Evolutionary conservation across 164 flowering plant genomes (phyloP), one percentile per base, ranked within the genome.

Genomic region (Sedum album): DNA sequence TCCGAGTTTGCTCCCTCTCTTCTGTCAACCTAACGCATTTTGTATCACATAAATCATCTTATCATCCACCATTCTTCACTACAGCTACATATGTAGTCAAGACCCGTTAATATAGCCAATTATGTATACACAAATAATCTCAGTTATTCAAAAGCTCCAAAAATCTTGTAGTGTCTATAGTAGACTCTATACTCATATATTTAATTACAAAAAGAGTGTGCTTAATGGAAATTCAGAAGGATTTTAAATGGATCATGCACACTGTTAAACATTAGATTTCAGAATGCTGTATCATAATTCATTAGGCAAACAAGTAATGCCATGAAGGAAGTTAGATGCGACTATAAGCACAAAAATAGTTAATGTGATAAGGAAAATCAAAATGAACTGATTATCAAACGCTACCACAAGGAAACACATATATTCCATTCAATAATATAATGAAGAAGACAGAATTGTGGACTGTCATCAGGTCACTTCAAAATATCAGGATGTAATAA

Each of bases 1-100:
- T 53, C 60, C 8, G 60, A 53, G 62, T 57, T 23, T 76, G 96
- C 93, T 90, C 90, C 73, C 93, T 90, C 86, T 90, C 96, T 90
- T 85, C 96, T 90, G 96, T 90, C 96, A 88, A 71, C 33, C 39
- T 35, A 36, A 38, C 6, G 42, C 46, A 35, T 65, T 38, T 39
- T 65, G 41, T 65, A 65, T 33, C 5, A 23, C 42, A 20, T 63
- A 33, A 28, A 33, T 1, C 18, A 33, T 28, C 67, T 38, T 11
- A 33, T 1, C 18, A 33, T 28, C 67, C 30, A n/a, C 30, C 23
- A 65, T 35, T 57, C 62, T 53, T 53, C 28, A 21, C 60, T 21
- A 53, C 60, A 23, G 30, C 38, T 35, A 23, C 7, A 25, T 23
- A 53, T 53, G 60, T 23, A 53, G 60, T 23, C 30, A 53, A 23